These are phyloP conservation scores for Spatholobus suberectus DNA, from an alignment of 306 rosid genomes.

Conservation along the genomic window DNA sequence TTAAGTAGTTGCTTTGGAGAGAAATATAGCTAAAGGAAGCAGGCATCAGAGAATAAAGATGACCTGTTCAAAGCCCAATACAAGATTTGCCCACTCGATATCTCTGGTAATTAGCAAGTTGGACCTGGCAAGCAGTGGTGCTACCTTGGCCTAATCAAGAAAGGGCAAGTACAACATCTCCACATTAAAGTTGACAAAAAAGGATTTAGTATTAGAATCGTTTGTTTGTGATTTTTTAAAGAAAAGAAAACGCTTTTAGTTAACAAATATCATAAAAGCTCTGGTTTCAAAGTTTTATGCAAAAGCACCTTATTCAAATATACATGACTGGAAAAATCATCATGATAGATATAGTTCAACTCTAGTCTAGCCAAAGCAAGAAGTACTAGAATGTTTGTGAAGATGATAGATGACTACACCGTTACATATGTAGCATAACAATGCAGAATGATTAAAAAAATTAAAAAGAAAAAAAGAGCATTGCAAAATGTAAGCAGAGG, in stretches of 20 bases:
- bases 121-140: constrained; percentile 95
- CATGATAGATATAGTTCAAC: too few species aligned
- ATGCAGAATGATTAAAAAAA: neutral
- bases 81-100: constrained; percentile 98
- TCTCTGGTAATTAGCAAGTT: constrained; percentile 89
- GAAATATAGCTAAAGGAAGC: constrained; percentile 23
- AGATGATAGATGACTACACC: too few species aligned
- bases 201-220: too few species aligned
- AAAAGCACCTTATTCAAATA: too few species aligned
- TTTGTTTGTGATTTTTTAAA: too few species aligned
- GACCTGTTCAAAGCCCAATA: constrained; percentile 91
- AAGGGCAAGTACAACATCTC: constrained; percentile 35
- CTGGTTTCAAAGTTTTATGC: neutral
- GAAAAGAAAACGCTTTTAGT: too few species aligned
- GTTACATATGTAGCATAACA: neutral
- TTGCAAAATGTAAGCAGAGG: neutral
- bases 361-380: too few species aligned
- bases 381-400: too few species aligned
- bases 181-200: constrained; percentile 13
- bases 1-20: constrained; percentile 20
- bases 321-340: too few species aligned
- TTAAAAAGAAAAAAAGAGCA: neutral
- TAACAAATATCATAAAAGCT: too few species aligned
- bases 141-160: constrained; percentile 67
- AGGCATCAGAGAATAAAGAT: constrained; percentile 25